Percentiles rank a stretch among this genome's conserved stretches.
phyloP scores from a whole-genome alignment of 148 eudicot species.

The Linanthus parryae region DNA sequence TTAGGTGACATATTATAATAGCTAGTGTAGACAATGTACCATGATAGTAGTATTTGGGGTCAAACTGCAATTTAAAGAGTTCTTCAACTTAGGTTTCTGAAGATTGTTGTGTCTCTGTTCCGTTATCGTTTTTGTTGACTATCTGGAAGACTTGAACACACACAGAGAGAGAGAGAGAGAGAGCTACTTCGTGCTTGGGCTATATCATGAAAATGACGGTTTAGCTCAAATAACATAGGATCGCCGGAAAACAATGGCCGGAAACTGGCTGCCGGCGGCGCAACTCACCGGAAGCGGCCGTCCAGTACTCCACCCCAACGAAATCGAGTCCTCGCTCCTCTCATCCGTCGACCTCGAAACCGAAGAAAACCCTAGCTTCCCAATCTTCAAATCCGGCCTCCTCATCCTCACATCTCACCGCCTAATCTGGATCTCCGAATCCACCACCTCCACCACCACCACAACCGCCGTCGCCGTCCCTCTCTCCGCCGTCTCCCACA shows the following conservation, averaged over 20 bases:
- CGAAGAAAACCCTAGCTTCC: slow-evolving; percentile 40
- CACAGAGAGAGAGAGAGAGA: slow-evolving; percentile 4
- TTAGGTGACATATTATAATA: too few species aligned
- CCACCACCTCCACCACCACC: slow-evolving; percentile 16
- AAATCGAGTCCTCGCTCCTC: slow-evolving; percentile 58
- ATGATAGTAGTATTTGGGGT: too few species aligned
- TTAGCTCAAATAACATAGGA: too few species aligned
- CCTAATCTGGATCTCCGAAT: slow-evolving; percentile 48
- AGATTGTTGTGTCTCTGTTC: too few species aligned
- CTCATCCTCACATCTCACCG: slow-evolving; percentile 80
- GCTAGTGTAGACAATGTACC: too few species aligned
- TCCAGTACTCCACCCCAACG: slow-evolving; percentile 48
- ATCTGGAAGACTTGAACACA: background rate
- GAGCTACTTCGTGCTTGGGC: background rate
- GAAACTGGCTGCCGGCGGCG: slow-evolving; percentile 52
- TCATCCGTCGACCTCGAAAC: slow-evolving; percentile 59
- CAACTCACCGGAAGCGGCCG: slow-evolving; percentile 55
- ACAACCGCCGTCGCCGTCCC: slow-evolving; percentile 35
- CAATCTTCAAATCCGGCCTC: slow-evolving; percentile 41
- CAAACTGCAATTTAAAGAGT: too few species aligned
- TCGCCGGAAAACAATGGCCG: slow-evolving; percentile 41
- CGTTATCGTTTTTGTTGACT: too few species aligned
- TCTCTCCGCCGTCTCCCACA: slow-evolving; percentile 48
- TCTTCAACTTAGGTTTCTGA: too few species aligned
- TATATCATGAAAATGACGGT: background rate